phyloP scores from a whole-genome alignment of 305 asterid genomes.

The Fraxinus sp. region DNA sequence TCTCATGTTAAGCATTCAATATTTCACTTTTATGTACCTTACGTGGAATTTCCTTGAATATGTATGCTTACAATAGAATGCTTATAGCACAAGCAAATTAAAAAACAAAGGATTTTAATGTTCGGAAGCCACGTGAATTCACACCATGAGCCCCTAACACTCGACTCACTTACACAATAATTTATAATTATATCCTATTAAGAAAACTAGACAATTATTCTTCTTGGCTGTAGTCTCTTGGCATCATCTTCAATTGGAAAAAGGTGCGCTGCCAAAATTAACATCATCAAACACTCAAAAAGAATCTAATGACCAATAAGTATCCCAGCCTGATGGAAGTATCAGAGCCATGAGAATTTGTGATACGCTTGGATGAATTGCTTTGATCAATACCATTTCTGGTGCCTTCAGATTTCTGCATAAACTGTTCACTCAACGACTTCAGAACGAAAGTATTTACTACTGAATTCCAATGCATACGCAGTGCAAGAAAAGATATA shows the following conservation, averaged over 20 bases:
- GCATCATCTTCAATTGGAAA: slow-evolving; percentile 19
- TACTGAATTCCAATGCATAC: not conserved
- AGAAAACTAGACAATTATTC: not conserved
- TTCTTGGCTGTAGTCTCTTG: slow-evolving; percentile 11
- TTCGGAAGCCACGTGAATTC: not conserved
- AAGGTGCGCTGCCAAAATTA: slow-evolving; percentile 44
- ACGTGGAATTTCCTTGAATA: not conserved
- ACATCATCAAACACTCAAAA: not conserved
- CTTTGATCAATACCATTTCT: slow-evolving; percentile 25
- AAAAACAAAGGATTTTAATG: not conserved
- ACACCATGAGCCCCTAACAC: not conserved
- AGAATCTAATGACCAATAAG: not conserved
- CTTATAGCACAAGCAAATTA: not conserved
- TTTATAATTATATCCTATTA: not conserved
- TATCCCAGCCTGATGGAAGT: slow-evolving; percentile 61
- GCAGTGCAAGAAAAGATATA: not conserved
- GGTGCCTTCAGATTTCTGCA: slow-evolving; percentile 12
- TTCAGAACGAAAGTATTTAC: not conserved
- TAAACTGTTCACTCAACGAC: slow-evolving; percentile 10
- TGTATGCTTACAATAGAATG: not conserved
- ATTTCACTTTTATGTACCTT: not conserved
- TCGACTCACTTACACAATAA: not conserved
- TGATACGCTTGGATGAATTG: slow-evolving; percentile 39
- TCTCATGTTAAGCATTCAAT: not conserved
- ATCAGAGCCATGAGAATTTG: slow-evolving; percentile 35